Percentiles rank a stretch among this genome's conserved stretches.
These are phyloP conservation scores for Didymella pomorum DNA, from an alignment of 2,329 filamentous ascomycete species.

Conservation along the genomic window DNA sequence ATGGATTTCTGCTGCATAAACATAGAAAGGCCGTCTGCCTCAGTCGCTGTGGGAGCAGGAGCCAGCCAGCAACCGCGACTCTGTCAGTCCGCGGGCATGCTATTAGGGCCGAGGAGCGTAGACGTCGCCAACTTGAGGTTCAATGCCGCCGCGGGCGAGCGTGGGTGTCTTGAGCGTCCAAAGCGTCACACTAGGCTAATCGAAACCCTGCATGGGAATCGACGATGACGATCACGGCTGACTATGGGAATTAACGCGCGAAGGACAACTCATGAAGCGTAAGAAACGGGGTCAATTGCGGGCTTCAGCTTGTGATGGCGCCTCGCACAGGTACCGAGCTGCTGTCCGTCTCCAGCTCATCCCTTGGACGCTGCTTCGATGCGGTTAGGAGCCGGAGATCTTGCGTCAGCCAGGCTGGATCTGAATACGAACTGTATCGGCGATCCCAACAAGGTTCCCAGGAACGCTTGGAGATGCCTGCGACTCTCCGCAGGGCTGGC, in stretches of 20 bases:
- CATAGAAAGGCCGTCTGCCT: conserved; percentile 16
- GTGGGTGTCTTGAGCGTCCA: conserved; percentile 1
- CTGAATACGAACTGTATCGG: conserved; percentile 12
- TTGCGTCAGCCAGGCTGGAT: conserved; percentile 8
- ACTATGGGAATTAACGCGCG: background rate
- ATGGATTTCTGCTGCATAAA: conserved; percentile 38
- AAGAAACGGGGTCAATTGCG: background rate
- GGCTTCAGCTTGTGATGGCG: background rate
- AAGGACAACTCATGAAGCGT: background rate
- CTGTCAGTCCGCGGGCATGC: conserved; percentile 22
- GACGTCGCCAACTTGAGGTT: conserved; percentile 9
- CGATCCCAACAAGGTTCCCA: conserved; percentile 16
- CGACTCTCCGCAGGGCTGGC: conserved; percentile 7
- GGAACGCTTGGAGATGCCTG: conserved; percentile 1
- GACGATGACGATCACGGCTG: conserved; percentile 15
- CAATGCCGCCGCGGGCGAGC: conserved; percentile 12
- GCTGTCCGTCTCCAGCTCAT: conserved; percentile 2
- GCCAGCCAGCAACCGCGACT: conserved; percentile 25
- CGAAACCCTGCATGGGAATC: conserved; percentile 11
- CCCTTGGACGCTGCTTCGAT: conserved; percentile 1
- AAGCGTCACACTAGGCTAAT: conserved; percentile 16
- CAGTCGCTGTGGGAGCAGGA: conserved; percentile 13
- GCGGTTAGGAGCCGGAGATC: conserved; percentile 5
- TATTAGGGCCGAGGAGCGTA: conserved; percentile 18
- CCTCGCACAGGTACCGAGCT: conserved; percentile 4